Percentiles rank a stretch among this genome's conserved stretches.
These are phyloP conservation scores for Fusarium paranaense DNA, from an alignment of 2,329 filamentous ascomycete genomes.

Conservation along the genomic window DNA sequence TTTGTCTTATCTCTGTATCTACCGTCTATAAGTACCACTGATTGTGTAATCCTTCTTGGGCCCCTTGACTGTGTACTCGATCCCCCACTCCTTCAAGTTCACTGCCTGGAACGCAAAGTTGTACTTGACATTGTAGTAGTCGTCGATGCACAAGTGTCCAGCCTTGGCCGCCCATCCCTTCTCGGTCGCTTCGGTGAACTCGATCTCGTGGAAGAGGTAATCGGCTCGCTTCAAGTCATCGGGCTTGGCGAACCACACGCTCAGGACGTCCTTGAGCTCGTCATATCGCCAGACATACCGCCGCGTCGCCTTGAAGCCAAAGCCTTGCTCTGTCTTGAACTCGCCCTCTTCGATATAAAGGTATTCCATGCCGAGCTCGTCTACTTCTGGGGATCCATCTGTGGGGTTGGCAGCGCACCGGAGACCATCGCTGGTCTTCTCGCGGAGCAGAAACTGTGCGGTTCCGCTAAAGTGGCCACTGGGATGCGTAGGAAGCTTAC, in stretches of 20 bases:
- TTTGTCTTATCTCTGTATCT: not conserved
- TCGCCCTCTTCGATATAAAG: conserved; percentile 76
- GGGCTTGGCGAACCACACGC: conserved; percentile 78
- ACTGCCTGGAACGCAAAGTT: conserved; percentile 72
- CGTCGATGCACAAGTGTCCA: conserved; percentile 76
- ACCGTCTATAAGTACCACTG: conserved; percentile 62
- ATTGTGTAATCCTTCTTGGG: conserved; percentile 81
- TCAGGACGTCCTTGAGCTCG: conserved; percentile 69
- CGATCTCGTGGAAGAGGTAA: conserved; percentile 81
- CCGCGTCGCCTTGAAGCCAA: conserved; percentile 69
- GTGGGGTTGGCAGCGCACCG: conserved; percentile 45
- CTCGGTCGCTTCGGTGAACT: conserved; percentile 60
- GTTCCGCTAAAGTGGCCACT: conserved; percentile 74
- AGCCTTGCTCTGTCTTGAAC: conserved; percentile 68
- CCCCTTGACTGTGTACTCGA: conserved; percentile 75
- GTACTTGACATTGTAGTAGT: conserved; percentile 78
- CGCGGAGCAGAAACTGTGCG: conserved; percentile 72
- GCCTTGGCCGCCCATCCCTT: conserved; percentile 73
- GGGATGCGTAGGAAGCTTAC: conserved; percentile 67
- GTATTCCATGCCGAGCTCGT: conserved; percentile 66
- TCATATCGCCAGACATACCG: conserved; percentile 81
- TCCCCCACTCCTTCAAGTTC: conserved; percentile 67
- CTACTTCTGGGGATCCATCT: conserved; percentile 23
- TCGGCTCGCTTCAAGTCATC: conserved; percentile 73
- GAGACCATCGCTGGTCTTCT: conserved; percentile 66